Percentiles rank a stretch among this genome's conserved stretches.
Conservation (phyloP, 306 rosid species). For the Abrus pulchellus region DNA sequence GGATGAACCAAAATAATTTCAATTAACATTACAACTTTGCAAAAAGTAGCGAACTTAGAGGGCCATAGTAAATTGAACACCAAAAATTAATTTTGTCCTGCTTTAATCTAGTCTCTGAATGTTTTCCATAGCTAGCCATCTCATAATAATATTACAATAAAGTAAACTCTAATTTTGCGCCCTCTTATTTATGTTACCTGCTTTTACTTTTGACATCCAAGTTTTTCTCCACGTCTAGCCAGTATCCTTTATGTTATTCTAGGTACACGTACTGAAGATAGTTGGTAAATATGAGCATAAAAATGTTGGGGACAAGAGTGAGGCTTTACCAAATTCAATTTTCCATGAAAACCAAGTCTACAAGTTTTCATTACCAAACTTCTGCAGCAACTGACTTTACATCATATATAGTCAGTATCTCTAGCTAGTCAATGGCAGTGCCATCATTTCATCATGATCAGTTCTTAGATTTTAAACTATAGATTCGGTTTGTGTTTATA, state of each 20-base stretch:
- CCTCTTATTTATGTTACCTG: background rate
- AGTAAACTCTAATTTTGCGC: background rate
- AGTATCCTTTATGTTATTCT: background rate
- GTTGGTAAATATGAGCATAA: background rate
- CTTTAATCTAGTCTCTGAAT: too few species aligned
- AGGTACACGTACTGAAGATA: background rate
- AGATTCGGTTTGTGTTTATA: too few species aligned
- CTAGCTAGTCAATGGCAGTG: conserved; percentile 11
- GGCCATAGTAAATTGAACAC: background rate
- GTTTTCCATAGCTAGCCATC: background rate
- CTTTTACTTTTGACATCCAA: background rate
- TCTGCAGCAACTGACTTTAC: conserved; percentile 21
- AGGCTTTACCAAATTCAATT: conserved; percentile 15
- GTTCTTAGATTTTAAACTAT: too few species aligned
- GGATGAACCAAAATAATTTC: conserved; percentile 10
- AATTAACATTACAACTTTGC: conserved; percentile 15
- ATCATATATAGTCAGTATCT: background rate
- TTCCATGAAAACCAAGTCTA: too few species aligned
- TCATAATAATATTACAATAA: background rate
- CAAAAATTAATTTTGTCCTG: background rate
- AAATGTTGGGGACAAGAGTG: background rate
- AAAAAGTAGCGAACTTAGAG: conserved; percentile 1
- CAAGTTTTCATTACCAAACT: conserved; percentile 25
- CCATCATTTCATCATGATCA: background rate
- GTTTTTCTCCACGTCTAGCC: background rate